Evolutionary conservation across 108 stramenopile species (phyloP).

Genomic region (Hondaea fermentalgiana): DNA sequence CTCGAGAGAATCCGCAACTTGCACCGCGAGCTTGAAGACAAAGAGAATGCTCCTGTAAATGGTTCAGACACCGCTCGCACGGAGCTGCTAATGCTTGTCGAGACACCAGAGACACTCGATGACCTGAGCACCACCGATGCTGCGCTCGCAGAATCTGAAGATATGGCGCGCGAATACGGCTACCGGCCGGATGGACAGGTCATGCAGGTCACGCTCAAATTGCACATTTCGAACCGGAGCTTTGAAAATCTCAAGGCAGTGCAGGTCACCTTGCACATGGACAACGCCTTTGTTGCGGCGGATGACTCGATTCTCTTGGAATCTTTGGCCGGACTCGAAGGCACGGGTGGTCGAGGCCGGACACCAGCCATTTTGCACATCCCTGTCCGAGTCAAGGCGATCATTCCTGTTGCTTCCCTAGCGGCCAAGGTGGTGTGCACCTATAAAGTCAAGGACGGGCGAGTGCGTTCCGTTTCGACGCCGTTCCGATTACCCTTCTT

Average conservation of each 20-base stretch:
- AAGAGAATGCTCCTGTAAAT: background rate
- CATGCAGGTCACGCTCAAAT: background rate
- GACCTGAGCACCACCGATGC: background rate
- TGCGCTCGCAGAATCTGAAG: background rate
- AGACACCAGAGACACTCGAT: background rate
- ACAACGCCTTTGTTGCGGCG: background rate
- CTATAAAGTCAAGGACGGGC: slow-evolving; percentile 7
- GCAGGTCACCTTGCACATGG: background rate
- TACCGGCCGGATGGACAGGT: background rate
- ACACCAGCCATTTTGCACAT: background rate
- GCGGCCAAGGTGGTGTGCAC: background rate
- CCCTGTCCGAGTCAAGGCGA: background rate
- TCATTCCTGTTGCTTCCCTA: background rate
- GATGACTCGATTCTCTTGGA: background rate
- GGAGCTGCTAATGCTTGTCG: background rate
- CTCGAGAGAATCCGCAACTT: slow-evolving; percentile 4
- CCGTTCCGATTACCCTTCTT: slow-evolving; percentile 29
- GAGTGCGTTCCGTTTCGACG: slow-evolving; percentile 8
- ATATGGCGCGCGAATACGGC: background rate
- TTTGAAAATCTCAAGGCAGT: background rate
- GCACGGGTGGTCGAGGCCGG: background rate
- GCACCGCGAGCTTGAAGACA: background rate
- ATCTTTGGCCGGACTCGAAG: background rate
- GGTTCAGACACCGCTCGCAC: background rate
- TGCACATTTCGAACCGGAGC: background rate